These are phyloP conservation scores for Chenopodium quinoa DNA, from an alignment of 148 eudicot genomes.

Conservation along the genomic window DNA sequence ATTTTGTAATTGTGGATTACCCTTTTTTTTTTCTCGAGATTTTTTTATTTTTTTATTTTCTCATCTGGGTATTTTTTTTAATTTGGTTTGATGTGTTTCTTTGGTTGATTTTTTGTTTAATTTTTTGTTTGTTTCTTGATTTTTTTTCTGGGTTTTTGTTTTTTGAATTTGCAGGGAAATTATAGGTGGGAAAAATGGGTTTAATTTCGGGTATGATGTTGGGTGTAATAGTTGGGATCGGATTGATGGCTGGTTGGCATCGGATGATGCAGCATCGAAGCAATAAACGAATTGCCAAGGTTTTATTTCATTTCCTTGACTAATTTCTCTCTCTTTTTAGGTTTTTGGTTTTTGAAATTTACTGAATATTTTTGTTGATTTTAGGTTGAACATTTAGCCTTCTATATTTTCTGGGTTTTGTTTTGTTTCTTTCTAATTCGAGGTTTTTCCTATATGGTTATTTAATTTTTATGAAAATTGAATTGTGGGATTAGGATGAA, in stretches of 20 bases:
- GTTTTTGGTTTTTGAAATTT: not conserved
- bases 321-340: too few relatives aligned
- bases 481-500: not conserved
- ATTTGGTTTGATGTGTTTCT: not conserved
- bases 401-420: not conserved
- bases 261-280: constrained; percentile 81
- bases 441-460: not conserved
- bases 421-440: not conserved
- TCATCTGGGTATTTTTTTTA: constrained; percentile 8
- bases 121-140: constrained; percentile 3
- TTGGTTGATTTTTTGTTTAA: not conserved
- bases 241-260: constrained; percentile 85
- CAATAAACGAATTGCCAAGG: constrained; percentile 73
- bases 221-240: constrained; percentile 75
- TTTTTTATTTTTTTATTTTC: not conserved
- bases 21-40: not conserved
- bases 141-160: not conserved
- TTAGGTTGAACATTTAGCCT: not conserved
- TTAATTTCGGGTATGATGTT: constrained; percentile 75
- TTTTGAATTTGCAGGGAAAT: not conserved
- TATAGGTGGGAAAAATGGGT: constrained; percentile 55
- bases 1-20: constrained; percentile 4
- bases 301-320: constrained; percentile 4
- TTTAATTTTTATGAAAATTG: not conserved
- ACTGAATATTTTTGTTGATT: constrained; percentile 4